A percentile compares a stretch with the other conserved stretches of the same genome.
These are phyloP conservation scores for Sclerotiophoma versabilis DNA, from an alignment of 2,329 filamentous ascomycete genomes.

Conservation along the genomic window DNA sequence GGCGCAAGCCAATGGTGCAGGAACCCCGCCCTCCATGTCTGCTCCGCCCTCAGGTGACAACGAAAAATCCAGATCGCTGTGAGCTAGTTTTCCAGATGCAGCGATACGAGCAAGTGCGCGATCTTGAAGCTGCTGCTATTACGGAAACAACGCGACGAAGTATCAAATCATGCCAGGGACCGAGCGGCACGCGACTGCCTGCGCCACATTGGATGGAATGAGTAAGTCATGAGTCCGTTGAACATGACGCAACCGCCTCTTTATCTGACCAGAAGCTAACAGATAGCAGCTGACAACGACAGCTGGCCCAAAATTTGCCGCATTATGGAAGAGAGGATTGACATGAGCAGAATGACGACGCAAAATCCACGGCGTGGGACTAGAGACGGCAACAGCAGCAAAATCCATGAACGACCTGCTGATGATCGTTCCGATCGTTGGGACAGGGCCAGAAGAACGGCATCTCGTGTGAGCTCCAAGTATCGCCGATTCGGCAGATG, in stretches of 20 bases:
- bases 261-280: conserved; percentile 6
- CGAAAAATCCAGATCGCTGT: conserved; percentile 1
- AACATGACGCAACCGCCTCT: conserved; percentile 6
- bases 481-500: background rate
- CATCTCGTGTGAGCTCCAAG: background rate
- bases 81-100: conserved; percentile 1
- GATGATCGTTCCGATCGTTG: background rate
- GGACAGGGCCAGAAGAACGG: background rate
- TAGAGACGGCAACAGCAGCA: background rate
- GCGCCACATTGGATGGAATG: background rate
- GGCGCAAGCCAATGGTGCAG: conserved; percentile 5
- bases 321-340: background rate
- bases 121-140: conserved; percentile 1
- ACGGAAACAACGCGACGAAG: background rate
- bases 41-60: conserved; percentile 16
- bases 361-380: background rate
- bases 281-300: conserved; percentile 6
- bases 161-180: conserved; percentile 8
- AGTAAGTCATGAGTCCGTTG: conserved; percentile 9
- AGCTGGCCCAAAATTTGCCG: background rate
- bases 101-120: conserved; percentile 8
- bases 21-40: conserved; percentile 10
- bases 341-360: background rate
- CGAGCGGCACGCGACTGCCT: conserved; percentile 15
- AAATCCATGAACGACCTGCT: background rate